These are phyloP conservation scores for Arabidopsis lyrata DNA, from an alignment of 441 rosid species.

Conservation along the genomic window DNA sequence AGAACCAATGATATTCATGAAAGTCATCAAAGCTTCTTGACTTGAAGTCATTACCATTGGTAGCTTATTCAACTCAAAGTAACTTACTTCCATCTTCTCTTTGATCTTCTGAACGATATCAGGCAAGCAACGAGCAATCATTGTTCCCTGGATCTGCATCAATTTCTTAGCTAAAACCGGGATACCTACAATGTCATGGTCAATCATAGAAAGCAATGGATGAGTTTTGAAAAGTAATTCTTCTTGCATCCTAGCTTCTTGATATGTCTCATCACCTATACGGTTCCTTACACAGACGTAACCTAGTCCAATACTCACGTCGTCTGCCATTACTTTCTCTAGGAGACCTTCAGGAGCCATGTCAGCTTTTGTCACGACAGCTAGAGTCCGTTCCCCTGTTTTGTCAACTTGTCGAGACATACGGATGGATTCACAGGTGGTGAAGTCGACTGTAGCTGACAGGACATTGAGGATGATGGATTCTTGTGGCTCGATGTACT, in stretches of 20 bases:
- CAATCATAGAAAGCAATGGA: constrained; percentile 42
- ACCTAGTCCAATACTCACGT: constrained; percentile 52
- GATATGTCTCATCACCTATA: constrained; percentile 50
- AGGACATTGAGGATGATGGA: constrained; percentile 52
- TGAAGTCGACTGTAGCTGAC: constrained; percentile 51
- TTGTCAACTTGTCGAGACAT: constrained; percentile 54
- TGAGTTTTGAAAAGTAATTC: constrained; percentile 39
- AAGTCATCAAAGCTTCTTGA: constrained; percentile 43
- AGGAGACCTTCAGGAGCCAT: constrained; percentile 51
- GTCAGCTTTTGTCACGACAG: constrained; percentile 51
- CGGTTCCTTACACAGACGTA: constrained; percentile 59
- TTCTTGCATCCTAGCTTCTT: constrained; percentile 46
- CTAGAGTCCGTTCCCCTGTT: constrained; percentile 49
- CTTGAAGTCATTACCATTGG: constrained; percentile 39
- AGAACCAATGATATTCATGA: constrained; percentile 44
- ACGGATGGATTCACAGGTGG: constrained; percentile 51
- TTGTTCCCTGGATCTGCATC: constrained; percentile 45
- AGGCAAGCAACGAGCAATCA: constrained; percentile 45
- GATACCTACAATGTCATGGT: constrained; percentile 48
- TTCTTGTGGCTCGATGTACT: constrained; percentile 50
- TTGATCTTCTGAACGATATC: constrained; percentile 42
- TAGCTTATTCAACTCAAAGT: constrained; percentile 38
- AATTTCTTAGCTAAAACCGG: constrained; percentile 49
- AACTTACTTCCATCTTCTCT: constrained; percentile 37
- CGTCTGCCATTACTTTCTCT: constrained; percentile 52